Percentiles rank a stretch among this genome's conserved stretches.
phyloP scores from a whole-genome alignment of 176 grass and related monocot genomes.

The Oryza glumipatula region DNA sequence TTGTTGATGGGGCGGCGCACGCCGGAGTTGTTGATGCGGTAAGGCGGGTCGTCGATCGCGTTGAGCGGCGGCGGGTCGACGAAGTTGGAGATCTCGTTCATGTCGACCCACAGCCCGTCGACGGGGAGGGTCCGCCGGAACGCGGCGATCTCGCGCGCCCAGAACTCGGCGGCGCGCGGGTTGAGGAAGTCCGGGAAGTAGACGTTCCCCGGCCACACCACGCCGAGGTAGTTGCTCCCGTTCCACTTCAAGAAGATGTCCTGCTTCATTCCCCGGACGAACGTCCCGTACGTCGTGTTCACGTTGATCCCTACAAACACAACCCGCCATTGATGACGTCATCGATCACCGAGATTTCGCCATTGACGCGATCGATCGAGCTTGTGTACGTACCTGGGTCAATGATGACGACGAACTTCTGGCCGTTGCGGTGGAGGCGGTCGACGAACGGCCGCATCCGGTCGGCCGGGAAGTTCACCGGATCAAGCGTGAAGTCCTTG shows the following conservation, averaged over 20 bases:
- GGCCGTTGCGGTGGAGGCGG: slow-evolving; percentile 65
- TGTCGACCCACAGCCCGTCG: slow-evolving; percentile 92
- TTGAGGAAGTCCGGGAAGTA: slow-evolving; percentile 89
- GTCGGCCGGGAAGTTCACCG: slow-evolving; percentile 64
- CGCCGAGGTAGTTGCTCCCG: slow-evolving; percentile 66
- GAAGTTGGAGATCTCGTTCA: slow-evolving; percentile 96
- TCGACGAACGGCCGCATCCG: slow-evolving; percentile 63
- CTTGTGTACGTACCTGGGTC: slow-evolving; percentile 75
- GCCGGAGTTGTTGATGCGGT: slow-evolving; percentile 80
- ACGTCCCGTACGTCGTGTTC: slow-evolving; percentile 62
- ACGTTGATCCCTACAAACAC: slow-evolving; percentile 61
- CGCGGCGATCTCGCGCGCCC: slow-evolving; percentile 63
- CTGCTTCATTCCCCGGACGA: slow-evolving; percentile 53
- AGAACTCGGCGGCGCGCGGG: slow-evolving; percentile 61
- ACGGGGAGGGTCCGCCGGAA: slow-evolving; percentile 75
- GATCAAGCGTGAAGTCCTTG: slow-evolving; percentile 86
- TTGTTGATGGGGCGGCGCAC: slow-evolving; percentile 52
- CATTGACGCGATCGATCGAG: background rate
- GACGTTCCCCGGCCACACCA: slow-evolving; percentile 79
- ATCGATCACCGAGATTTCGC: background rate
- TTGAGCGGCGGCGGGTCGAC: slow-evolving; percentile 42
- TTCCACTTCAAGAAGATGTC: slow-evolving; percentile 76
- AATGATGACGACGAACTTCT: slow-evolving; percentile 84
- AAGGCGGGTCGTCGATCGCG: slow-evolving; percentile 73
- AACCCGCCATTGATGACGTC: background rate